Base-by-base conservation (phyloP, 2,329 filamentous ascomycete species). In the Aspergillus sp. region DNA sequence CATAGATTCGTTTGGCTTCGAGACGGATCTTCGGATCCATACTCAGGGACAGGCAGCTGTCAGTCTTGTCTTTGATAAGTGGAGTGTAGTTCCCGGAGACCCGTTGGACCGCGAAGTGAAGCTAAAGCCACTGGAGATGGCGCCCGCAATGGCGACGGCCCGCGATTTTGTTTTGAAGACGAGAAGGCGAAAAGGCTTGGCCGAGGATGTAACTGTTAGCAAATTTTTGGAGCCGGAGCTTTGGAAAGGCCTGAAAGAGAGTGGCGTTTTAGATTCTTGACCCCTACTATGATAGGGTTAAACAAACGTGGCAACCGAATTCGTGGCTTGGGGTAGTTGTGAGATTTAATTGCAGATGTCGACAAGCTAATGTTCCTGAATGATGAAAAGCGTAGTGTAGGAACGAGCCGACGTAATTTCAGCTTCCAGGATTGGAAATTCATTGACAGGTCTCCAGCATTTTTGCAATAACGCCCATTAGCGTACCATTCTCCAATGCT, bases 121-220 rank as follows among this genome's bases (percentile, higher is more conserved):
- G 64, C 80, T 95, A 56, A 83, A 90, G 50, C 91, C 93, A 5
- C 80, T 99, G 63, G 93, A 98, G 75, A 91, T 93, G 62, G 95
- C 95, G 1, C 85, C 84, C 54, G 90, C 91, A 52, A 91, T 96
- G 79, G 92, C 90, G 21, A 96, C 93, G 49, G 95, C 95, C 1
- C 84, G 95, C 61, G 95, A 99, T 75, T 98, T 99, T 75, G 93
- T 98, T 54, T 84, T 98, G 62, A 99, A 99, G 84, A 99, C 95
- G 9, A 84, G 95, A 66, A 82, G 92, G 69, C 85, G 95, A 65
- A 99, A 99, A 83, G 95, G 95, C 2, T 76, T 99, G 61, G 93
- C 91, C 62, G 95, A 98, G 80, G 95, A 98, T 74, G 91, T 98
- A 41, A 93, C 90, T 31, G 92, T 98, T 56, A 92, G 91, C 74